A percentile compares a stretch with the other conserved stretches of the same genome.
These are phyloP conservation scores for Spizellomyces punctatus DNA, from an alignment of 192 early-diverging fungal species.

Conservation along the genomic window DNA sequence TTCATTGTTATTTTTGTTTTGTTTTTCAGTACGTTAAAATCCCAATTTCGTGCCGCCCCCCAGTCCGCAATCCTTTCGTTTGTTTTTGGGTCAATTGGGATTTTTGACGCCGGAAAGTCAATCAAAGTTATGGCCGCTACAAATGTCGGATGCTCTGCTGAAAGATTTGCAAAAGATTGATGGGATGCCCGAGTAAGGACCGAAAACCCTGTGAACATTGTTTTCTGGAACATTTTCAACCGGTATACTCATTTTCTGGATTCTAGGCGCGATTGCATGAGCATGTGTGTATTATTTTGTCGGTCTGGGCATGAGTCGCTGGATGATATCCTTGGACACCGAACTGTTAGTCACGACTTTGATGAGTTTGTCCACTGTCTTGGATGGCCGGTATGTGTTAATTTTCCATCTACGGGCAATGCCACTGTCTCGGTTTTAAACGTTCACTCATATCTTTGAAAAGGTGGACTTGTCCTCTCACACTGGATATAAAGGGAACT, in stretches of 20 bases:
- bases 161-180: slow-evolving; percentile 68
- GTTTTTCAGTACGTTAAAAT: neutral
- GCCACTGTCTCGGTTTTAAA: neutral
- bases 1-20: no score
- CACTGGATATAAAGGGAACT: slow-evolving; percentile 64
- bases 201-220: no score
- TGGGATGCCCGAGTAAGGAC: slow-evolving; percentile 67
- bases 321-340: slow-evolving; percentile 54
- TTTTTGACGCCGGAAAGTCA: slow-evolving; percentile 60
- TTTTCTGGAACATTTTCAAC: neutral
- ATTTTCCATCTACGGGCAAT: neutral
- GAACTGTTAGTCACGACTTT: slow-evolving; percentile 59
- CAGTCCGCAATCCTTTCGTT: slow-evolving; percentile 57
- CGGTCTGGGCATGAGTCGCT: slow-evolving; percentile 52
- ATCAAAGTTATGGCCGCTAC: slow-evolving; percentile 62
- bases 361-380: slow-evolving; percentile 69
- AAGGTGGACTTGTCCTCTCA: slow-evolving; percentile 51
- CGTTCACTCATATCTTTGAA: slow-evolving; percentile 39
- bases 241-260: neutral
- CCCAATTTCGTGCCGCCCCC: neutral
- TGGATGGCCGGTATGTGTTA: slow-evolving; percentile 66
- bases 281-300: slow-evolving; percentile 66
- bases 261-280: slow-evolving; percentile 66
- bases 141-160: slow-evolving; percentile 63
- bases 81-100: slow-evolving; percentile 69